Conservation (phyloP, 2,329 filamentous ascomycete species). For the Daldinia sp. region DNA sequence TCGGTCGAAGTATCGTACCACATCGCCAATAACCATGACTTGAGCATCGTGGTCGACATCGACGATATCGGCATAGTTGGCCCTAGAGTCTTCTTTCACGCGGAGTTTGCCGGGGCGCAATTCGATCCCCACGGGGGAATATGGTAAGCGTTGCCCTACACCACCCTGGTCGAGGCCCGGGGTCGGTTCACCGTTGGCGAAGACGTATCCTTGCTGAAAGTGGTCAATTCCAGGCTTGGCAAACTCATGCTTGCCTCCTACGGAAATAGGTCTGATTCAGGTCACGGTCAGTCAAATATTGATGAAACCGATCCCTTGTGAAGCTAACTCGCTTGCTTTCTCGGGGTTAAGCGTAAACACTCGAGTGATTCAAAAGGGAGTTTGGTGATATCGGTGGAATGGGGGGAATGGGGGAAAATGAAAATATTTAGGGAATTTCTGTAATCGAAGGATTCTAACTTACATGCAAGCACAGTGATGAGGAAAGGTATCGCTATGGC, state of each 20-base stretch:
- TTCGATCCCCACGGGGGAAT: constrained; percentile 48
- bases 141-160: constrained; percentile 44
- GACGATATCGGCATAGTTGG: constrained; percentile 50
- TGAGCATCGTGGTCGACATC: constrained; percentile 49
- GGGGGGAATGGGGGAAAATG: not conserved
- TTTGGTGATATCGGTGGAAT: constrained; percentile 11
- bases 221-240: constrained; percentile 50
- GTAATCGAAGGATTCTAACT: no score
- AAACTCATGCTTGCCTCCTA: constrained; percentile 48
- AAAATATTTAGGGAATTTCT: constrained; percentile 3
- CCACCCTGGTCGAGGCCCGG: constrained; percentile 43
- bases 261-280: constrained; percentile 46
- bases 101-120: constrained; percentile 47
- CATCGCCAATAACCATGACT: constrained; percentile 49
- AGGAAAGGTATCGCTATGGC: constrained; percentile 49
- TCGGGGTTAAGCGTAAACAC: constrained; percentile 11
- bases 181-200: constrained; percentile 47
- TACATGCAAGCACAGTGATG: constrained; percentile 50
- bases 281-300: constrained; percentile 32
- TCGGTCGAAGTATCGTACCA: constrained; percentile 50
- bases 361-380: constrained; percentile 17
- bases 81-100: constrained; percentile 49
- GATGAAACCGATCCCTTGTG: constrained; percentile 20
- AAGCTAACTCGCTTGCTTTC: constrained; percentile 14
- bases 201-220: constrained; percentile 49